A percentile compares a stretch with the other conserved stretches of the same genome.
phyloP scores from a whole-genome alignment of 2,329 filamentous ascomycete species.

The Cercospora zeina region DNA sequence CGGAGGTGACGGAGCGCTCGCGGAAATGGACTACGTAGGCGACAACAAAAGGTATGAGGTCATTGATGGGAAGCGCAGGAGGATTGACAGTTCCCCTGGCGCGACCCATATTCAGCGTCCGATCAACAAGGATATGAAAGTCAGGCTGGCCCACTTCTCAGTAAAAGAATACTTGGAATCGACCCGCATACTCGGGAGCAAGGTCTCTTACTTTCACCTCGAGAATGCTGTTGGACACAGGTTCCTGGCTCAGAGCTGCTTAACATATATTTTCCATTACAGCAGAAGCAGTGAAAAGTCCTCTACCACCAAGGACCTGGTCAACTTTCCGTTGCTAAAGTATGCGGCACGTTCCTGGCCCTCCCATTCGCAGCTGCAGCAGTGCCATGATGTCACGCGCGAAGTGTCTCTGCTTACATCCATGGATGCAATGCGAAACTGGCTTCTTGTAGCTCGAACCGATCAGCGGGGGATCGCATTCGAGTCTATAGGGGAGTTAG shows the following conservation, averaged over 20 bases:
- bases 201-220: slow-evolving; percentile 18
- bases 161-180: slow-evolving; percentile 30
- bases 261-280: slow-evolving; percentile 24
- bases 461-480: background rate
- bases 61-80: too few relatives aligned
- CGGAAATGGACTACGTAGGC: too few relatives aligned
- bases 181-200: slow-evolving; percentile 15
- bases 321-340: slow-evolving; percentile 22
- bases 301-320: slow-evolving; percentile 19
- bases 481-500: background rate
- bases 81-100: too few relatives aligned
- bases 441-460: slow-evolving; percentile 9
- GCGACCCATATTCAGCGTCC: background rate
- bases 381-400: background rate
- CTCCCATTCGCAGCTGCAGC: slow-evolving; percentile 19
- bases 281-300: slow-evolving; percentile 17
- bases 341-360: slow-evolving; percentile 25
- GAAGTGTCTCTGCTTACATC: slow-evolving; percentile 7
- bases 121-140: slow-evolving; percentile 18
- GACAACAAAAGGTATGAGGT: too few relatives aligned
- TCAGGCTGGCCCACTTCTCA: slow-evolving; percentile 29
- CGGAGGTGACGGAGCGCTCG: too few relatives aligned
- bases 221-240: slow-evolving; percentile 14
- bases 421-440: background rate
- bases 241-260: slow-evolving; percentile 24